Conservation (phyloP, 2,329 filamentous ascomycete genomes). For the Torrubiellomyces zombiae region DNA sequence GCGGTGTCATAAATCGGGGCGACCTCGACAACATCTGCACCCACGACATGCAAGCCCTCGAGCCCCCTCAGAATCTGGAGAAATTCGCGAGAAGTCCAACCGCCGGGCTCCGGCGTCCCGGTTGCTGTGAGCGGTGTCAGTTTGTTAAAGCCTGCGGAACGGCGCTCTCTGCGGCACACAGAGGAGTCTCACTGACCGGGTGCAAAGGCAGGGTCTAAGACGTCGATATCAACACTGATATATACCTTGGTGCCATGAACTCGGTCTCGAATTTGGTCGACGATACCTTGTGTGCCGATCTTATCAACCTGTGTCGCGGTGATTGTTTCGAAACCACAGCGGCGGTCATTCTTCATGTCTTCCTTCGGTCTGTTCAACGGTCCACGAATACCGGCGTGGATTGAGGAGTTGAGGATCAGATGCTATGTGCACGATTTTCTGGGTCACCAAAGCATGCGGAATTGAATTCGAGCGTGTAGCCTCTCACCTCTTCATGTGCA, state of each 20-base stretch:
- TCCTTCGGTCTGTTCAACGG: conserved; percentile 37
- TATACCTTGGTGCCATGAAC: conserved; percentile 55
- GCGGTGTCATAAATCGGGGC: conserved; percentile 64
- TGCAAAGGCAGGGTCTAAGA: conserved; percentile 43
- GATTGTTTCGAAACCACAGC: conserved; percentile 9
- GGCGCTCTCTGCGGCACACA: too few relatives aligned
- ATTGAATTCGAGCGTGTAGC: neutral
- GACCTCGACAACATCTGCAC: conserved; percentile 75
- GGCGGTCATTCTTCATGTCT: conserved; percentile 8
- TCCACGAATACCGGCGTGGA: conserved; percentile 67
- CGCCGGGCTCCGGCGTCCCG: conserved; percentile 70
- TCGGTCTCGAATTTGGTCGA: conserved; percentile 47
- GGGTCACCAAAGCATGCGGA: neutral
- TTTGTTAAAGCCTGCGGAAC: too few relatives aligned
- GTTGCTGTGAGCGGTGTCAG: conserved; percentile 41
- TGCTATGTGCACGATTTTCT: conserved; percentile 3
- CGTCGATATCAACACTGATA: conserved; percentile 47
- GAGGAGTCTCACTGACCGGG: conserved; percentile 4
- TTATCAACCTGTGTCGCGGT: conserved; percentile 51
- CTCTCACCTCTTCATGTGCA: conserved; percentile 10
- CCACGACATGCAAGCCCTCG: conserved; percentile 63
- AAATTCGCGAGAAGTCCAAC: conserved; percentile 72
- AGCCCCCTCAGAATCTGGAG: conserved; percentile 63
- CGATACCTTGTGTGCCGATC: conserved; percentile 49
- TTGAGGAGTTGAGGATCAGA: conserved; percentile 52